Base-by-base conservation (phyloP, 2,329 filamentous ascomycete species). In the Colletotrichum caudatum region DNA sequence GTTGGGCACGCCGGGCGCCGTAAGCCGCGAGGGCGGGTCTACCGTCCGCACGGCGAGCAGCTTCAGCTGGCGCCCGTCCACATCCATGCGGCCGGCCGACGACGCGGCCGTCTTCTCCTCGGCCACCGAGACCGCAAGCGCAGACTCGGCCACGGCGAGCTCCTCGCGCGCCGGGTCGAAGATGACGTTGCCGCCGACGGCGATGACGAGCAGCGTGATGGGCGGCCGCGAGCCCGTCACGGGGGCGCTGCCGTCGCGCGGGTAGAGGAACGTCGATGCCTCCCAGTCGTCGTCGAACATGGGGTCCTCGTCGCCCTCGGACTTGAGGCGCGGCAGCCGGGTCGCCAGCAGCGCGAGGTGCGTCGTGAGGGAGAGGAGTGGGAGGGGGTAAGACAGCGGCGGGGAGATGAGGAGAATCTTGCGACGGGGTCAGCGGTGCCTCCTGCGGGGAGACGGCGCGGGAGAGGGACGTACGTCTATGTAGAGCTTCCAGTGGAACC, bases 201-300 rank as follows among this genome's bases (percentile, higher is more conserved):
- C 90, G 81, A 97, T 92, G 67, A 98, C 94, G 14, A 99, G 91
- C 26, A 99, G 88, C 4, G 95, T 98, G 67, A 99, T 89, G 0
- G 96, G 94, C 5, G 96, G 96, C 60, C 91, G 89, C 14, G 84
- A 79, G 0, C 77, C 76, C 5, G 71, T 53, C 23, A 78, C 75
- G 29, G 76, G 73, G 5, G 75, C 77, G 64, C 69, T 76, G 44
- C 76, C 77, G 18, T 81, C 79, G 71, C 86, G 87, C 1, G 91
- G 88, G 83, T 97, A 99, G 39, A 99, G 84, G 69, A 90, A 91
- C 23, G 90, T 87, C 1, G 94, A 91, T 20, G 92, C 93, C 74
- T 93, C 94, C 96, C 96, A 99, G 84, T 99, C 96, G 82, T 99
- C 96, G 83, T 98, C 93, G 82, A 99, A 99, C 79, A 98, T 91